Base-by-base conservation (phyloP, 805 yeast genomes). In the Saccharomyces mikatae region DNA sequence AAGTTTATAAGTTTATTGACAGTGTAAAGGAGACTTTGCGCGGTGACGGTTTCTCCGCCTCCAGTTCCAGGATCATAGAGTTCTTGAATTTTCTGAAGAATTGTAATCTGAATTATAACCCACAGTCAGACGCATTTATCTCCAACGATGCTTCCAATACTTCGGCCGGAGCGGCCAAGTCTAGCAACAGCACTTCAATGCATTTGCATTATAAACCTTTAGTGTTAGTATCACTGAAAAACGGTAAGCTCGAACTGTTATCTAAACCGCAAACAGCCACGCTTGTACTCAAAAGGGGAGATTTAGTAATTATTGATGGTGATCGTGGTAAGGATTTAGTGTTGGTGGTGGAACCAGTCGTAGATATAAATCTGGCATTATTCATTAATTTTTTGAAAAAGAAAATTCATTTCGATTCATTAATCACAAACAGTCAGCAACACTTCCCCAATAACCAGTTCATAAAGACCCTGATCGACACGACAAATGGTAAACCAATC, bases 311-410 rank as follows among this genome's bases (percentile, higher is more conserved):
- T 22, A 85, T 86, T 54, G 95, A 87, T 71, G 95, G 94, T 52
- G 95, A 87, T 67, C 75, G 95, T 58, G 95, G 95, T 27, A 86
- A 85, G 62, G 95, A 87, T 68, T 69, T 87, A 59, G 91, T 85
- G 10, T 78, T 83, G 80, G 82, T 87, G 46, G 71, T 86, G 27
- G 86, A 84, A 58, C 89, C 92, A 0, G 68, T 76, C 46, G 79
- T 87, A 41, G 79, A 78, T 47, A 74, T 86, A 54, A 80, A 83
- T 56, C 73, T 83, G 67, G 92, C 91, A 2, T 75, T 86, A 51
- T 76, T 87, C 55, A 80, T 87, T 63, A 87, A 86, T 64, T 87
- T 86, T 62, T 70, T 87, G 62, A 86, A 87, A 70, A 87, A 87
- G 63, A 79, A 83, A 59, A 83, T 85, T 55, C 92, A 86, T 66